Conservation (phyloP, 2,329 filamentous ascomycete genomes). For the Cytospora piceae region DNA sequence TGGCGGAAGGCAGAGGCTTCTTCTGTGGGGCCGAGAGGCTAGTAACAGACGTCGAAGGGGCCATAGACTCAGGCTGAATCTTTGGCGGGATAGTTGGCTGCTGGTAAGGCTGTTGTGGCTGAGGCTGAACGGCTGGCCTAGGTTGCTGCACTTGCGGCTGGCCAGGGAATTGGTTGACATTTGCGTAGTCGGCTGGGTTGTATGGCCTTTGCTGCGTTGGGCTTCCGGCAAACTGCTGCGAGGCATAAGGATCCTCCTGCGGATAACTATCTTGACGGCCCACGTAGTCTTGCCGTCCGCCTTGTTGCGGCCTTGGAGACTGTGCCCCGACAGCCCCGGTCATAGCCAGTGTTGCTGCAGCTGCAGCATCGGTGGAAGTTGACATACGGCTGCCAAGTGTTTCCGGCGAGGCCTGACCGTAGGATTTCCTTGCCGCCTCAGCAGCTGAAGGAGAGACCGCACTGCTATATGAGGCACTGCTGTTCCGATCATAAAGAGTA, state of each 20-base stretch:
- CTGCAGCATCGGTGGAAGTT: constrained; percentile 51
- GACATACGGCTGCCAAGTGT: constrained; percentile 55
- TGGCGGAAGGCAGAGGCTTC: constrained; percentile 72
- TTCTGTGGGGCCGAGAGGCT: constrained; percentile 44
- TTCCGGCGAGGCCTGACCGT: constrained; percentile 58
- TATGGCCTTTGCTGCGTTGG: constrained; percentile 65
- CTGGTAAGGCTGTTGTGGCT: constrained; percentile 43
- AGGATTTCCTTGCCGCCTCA: constrained; percentile 68
- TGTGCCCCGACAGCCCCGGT: constrained; percentile 49
- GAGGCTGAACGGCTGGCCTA: constrained; percentile 36
- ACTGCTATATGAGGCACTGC: constrained; percentile 31
- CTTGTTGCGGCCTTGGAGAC: constrained; percentile 36
- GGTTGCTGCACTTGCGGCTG: constrained; percentile 49
- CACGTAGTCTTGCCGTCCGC: constrained; percentile 42
- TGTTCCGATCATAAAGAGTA: constrained; percentile 29
- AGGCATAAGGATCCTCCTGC: constrained; percentile 45
- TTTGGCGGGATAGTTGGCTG: constrained; percentile 40
- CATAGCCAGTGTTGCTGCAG: constrained; percentile 65
- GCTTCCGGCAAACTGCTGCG: constrained; percentile 41
- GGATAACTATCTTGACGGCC: constrained; percentile 38
- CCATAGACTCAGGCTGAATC: constrained; percentile 43
- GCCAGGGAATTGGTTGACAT: constrained; percentile 46
- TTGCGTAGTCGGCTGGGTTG: constrained; percentile 77
- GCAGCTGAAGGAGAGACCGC: constrained; percentile 56
- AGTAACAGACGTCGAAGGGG: constrained; percentile 41